Evolutionary conservation across 1,284 basidiomycete genomes (phyloP).

Genomic region (Malassezia cuniculi): DNA sequence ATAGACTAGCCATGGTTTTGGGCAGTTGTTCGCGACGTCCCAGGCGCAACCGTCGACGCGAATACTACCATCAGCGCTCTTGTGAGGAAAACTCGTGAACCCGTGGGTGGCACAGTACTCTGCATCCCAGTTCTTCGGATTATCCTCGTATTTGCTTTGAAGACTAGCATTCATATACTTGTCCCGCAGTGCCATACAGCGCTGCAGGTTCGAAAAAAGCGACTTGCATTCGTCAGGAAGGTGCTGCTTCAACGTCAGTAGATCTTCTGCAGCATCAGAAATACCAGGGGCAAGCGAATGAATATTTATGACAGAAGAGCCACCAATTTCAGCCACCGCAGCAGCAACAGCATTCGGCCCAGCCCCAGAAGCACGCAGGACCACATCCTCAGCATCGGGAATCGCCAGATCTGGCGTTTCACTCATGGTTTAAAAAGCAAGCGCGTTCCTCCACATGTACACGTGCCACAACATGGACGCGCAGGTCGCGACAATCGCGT

Average conservation of each 20-base stretch:
- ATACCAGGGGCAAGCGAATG: too few relatives aligned
- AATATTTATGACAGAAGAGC: too few relatives aligned
- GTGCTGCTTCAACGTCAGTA: constrained; percentile 11
- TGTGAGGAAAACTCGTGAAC: constrained; percentile 3
- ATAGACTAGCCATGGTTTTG: constrained; percentile 43
- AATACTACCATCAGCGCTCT: constrained; percentile 18
- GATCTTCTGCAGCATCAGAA: neutral
- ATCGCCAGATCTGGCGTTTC: neutral
- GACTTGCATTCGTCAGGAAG: constrained; percentile 32
- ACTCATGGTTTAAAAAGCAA: neutral
- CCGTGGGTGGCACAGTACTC: constrained; percentile 27
- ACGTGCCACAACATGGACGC: constrained; percentile 23
- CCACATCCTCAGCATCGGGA: too few relatives aligned
- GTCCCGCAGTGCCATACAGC: constrained; percentile 37
- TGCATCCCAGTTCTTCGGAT: constrained; percentile 45
- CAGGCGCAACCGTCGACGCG: constrained; percentile 36
- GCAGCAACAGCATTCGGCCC: too few relatives aligned
- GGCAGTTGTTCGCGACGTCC: constrained; percentile 15
- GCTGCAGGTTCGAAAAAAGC: constrained; percentile 33
- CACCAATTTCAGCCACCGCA: too few relatives aligned
- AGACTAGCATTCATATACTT: constrained; percentile 40
- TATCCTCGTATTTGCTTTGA: constrained; percentile 38
- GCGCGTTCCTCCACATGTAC: neutral
- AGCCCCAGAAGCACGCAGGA: too few relatives aligned
- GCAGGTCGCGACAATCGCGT: constrained; percentile 25